Conservation (phyloP, 257 asterid genomes). For the Solanum etuberosum region DNA sequence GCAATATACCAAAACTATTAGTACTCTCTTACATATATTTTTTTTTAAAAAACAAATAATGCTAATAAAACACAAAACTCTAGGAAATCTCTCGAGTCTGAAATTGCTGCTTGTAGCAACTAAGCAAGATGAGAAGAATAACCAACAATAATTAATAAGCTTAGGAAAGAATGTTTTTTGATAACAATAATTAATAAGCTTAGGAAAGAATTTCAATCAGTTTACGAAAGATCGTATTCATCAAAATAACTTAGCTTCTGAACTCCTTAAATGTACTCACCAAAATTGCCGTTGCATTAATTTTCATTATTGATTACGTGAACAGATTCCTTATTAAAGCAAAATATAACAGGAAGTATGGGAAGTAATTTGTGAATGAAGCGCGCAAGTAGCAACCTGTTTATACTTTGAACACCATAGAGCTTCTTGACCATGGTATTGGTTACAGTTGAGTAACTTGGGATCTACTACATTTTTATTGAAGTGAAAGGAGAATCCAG, state of each 20-base stretch:
- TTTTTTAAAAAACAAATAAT: background rate
- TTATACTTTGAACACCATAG: background rate
- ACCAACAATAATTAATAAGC: background rate
- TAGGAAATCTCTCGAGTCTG: background rate
- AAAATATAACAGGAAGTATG: background rate
- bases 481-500: background rate
- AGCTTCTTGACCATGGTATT: background rate
- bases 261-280: background rate
- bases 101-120: background rate
- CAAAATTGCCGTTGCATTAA: background rate
- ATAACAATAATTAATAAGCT: background rate
- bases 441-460: background rate
- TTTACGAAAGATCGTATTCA: background rate
- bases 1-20: background rate
- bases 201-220: background rate
- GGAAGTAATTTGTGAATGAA: background rate
- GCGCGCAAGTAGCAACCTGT: background rate
- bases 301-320: background rate
- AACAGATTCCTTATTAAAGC: background rate
- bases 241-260: background rate
- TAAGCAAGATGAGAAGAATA: background rate
- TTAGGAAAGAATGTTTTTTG: background rate
- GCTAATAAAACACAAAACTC: background rate
- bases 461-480: background rate
- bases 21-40: background rate